phyloP scores from a whole-genome alignment of 192 early-diverging fungal species.

The Gonapodya sp. region DNA sequence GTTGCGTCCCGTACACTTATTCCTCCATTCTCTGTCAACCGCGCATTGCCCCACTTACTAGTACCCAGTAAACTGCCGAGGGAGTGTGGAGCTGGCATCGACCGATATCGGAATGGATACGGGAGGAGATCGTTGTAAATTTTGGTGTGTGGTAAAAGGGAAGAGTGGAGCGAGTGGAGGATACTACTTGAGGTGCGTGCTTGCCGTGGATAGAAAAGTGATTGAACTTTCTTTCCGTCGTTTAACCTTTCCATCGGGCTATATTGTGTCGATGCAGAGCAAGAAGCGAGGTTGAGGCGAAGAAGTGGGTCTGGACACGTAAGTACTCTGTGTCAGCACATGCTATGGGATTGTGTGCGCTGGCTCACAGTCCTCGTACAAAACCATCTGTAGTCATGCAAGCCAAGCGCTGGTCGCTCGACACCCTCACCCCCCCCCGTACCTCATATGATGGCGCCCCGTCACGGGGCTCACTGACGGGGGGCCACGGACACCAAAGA shows the following conservation, averaged over 20 bases:
- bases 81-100: slow-evolving; percentile 17
- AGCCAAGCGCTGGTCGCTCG: slow-evolving; percentile 60
- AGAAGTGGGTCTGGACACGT: slow-evolving; percentile 66
- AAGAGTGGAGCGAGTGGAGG: background rate
- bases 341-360: too few species aligned
- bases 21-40: too few species aligned
- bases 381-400: slow-evolving; percentile 61
- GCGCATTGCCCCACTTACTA: slow-evolving; percentile 26
- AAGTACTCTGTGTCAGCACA: background rate
- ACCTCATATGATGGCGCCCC: background rate
- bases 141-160: slow-evolving; percentile 1
- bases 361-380: too few species aligned
- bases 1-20: too few species aligned
- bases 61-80: slow-evolving; percentile 64
- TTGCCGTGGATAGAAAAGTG: background rate
- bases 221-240: background rate
- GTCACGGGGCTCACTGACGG: background rate
- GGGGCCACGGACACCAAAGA: too few species aligned
- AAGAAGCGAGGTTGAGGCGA: slow-evolving; percentile 44
- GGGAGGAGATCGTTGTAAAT: background rate
- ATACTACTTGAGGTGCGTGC: background rate
- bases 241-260: background rate
- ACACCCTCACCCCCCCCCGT: slow-evolving; percentile 15
- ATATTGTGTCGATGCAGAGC: background rate
- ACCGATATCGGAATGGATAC: background rate